phyloP scores from a whole-genome alignment of 805 yeast genomes.

The Candida incommunis region DNA sequence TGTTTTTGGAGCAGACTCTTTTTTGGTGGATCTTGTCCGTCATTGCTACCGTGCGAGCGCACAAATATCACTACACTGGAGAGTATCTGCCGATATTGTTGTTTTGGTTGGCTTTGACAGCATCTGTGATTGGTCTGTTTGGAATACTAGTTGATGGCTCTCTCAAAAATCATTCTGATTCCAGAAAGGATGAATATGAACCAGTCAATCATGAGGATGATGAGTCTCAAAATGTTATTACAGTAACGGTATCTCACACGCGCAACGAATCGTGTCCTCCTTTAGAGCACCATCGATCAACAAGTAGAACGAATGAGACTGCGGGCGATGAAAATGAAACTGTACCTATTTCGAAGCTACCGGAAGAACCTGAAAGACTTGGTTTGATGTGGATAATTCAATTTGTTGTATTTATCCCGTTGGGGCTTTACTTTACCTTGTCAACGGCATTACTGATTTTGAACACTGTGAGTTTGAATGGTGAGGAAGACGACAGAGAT shows the following conservation, averaged over 20 bases:
- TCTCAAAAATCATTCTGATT: slow-evolving; percentile 10
- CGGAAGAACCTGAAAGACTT: slow-evolving; percentile 2
- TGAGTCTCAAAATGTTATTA: slow-evolving; percentile 9
- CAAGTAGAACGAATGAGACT: slow-evolving; percentile 4
- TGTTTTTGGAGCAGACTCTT: slow-evolving; percentile 39
- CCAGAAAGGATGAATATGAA: slow-evolving; percentile 5
- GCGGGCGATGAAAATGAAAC: neutral
- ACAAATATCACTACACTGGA: slow-evolving; percentile 34
- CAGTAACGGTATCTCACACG: slow-evolving; percentile 4
- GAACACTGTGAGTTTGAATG: slow-evolving; percentile 55
- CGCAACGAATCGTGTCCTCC: neutral
- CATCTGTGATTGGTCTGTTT: slow-evolving; percentile 28
- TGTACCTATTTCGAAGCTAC: neutral
- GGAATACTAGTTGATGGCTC: slow-evolving; percentile 22
- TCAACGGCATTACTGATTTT: slow-evolving; percentile 41
- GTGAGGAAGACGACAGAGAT: slow-evolving; percentile 45
- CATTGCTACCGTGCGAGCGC: slow-evolving; percentile 34
- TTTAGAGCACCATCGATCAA: too few species aligned
- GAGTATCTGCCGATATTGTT: slow-evolving; percentile 29
- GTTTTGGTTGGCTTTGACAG: slow-evolving; percentile 25
- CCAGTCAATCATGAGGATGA: slow-evolving; percentile 8
- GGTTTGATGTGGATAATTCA: slow-evolving; percentile 28
- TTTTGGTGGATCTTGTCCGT: slow-evolving; percentile 44
- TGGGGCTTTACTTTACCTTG: slow-evolving; percentile 40
- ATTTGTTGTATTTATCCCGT: slow-evolving; percentile 52